Evolutionary conservation across 257 asterid species (phyloP).

Genomic region (Capsicum chinense): DNA sequence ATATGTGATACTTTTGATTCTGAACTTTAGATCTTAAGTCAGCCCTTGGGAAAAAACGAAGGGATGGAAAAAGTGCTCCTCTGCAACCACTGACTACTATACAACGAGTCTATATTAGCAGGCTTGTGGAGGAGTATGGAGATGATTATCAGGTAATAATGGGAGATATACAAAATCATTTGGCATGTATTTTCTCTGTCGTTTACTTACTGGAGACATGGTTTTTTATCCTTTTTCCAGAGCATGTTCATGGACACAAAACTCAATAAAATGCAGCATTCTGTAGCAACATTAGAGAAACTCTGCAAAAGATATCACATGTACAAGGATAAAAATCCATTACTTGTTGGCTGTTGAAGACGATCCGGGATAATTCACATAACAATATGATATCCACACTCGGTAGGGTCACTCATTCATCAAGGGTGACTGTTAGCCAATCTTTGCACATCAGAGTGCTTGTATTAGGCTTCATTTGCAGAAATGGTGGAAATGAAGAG

Average conservation of each 20-base stretch:
- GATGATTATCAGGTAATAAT: conserved; percentile 73
- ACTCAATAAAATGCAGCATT: conserved; percentile 88
- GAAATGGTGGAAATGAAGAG: background rate
- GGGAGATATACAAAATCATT: background rate
- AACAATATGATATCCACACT: background rate
- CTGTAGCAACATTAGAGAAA: conserved; percentile 76
- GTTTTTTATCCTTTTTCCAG: conserved; percentile 48
- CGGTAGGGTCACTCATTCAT: background rate
- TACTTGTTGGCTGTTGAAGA: conserved; percentile 53
- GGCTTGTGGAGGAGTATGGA: conserved; percentile 79
- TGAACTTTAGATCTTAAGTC: conserved; percentile 68
- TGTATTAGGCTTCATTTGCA: background rate
- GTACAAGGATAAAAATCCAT: conserved; percentile 63
- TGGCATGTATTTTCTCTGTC: background rate
- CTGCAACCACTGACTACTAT: conserved; percentile 79
- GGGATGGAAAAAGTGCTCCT: conserved; percentile 65
- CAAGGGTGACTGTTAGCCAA: background rate
- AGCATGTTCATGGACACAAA: conserved; percentile 93
- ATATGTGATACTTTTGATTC: background rate
- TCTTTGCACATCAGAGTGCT: background rate
- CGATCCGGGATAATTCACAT: conserved; percentile 13
- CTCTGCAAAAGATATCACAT: conserved; percentile 76
- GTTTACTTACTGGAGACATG: background rate
- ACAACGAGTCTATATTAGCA: conserved; percentile 66
- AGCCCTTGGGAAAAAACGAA: conserved; percentile 83